phyloP scores from a whole-genome alignment of 805 yeast species.

The Hanseniaspora valbyensis region DNA sequence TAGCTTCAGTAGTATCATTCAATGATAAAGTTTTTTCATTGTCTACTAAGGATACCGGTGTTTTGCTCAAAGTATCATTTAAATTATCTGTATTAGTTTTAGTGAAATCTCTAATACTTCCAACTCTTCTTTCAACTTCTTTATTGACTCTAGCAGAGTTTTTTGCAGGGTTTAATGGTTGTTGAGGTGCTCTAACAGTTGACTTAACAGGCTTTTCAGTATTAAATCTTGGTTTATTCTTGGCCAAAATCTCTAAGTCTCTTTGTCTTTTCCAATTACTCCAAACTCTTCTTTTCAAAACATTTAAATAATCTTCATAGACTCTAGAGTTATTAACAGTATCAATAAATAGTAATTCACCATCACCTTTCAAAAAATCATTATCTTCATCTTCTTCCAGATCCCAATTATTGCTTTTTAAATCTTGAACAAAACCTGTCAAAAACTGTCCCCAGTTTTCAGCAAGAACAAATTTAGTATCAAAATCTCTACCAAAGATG shows the following conservation, averaged over 20 bases:
- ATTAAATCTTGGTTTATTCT: slow-evolving; percentile 13
- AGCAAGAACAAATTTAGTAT: slow-evolving; percentile 77
- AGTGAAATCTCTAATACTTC: slow-evolving; percentile 14
- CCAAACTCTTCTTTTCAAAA: slow-evolving; percentile 30
- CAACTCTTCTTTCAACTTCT: slow-evolving; percentile 15
- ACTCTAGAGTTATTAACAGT: slow-evolving; percentile 38
- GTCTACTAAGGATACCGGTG: too few species aligned
- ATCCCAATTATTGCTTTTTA: slow-evolving; percentile 72
- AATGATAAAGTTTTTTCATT: too few species aligned
- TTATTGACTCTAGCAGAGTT: slow-evolving; percentile 6
- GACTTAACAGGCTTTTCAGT: too few species aligned
- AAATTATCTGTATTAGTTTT: too few species aligned
- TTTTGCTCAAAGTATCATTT: too few species aligned
- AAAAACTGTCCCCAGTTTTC: slow-evolving; percentile 83
- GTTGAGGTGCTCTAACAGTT: neutral
- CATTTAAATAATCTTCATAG: slow-evolving; percentile 34
- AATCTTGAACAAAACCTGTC: slow-evolving; percentile 69
- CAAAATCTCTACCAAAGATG: slow-evolving; percentile 87
- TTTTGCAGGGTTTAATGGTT: slow-evolving; percentile 7
- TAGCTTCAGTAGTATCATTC: too few species aligned
- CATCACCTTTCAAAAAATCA: slow-evolving; percentile 60
- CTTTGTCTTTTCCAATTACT: slow-evolving; percentile 18
- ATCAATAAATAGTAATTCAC: slow-evolving; percentile 62
- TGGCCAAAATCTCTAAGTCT: slow-evolving; percentile 11
- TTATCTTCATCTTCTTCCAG: slow-evolving; percentile 50